Evolutionary conservation across 176 grass and related monocot genomes (phyloP).

Genomic region (Eragrostis curvula): DNA sequence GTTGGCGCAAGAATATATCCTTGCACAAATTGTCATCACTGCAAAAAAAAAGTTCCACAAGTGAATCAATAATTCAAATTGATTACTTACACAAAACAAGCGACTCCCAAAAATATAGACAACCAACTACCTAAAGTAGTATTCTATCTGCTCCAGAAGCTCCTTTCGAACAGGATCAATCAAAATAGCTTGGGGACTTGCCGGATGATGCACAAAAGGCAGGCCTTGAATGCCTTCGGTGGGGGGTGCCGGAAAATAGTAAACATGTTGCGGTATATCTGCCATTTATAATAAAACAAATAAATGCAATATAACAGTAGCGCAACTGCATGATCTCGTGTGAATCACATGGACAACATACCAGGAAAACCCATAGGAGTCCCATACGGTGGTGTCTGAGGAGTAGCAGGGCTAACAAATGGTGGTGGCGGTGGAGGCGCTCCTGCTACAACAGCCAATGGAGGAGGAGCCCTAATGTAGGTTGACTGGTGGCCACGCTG

Average conservation of each 20-base stretch:
- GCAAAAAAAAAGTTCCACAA: slow-evolving; percentile 48
- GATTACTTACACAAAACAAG: neutral
- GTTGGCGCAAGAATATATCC: slow-evolving; percentile 71
- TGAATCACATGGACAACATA: slow-evolving; percentile 41
- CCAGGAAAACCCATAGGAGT: slow-evolving; percentile 64
- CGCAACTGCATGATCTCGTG: slow-evolving; percentile 30
- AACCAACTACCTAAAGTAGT: slow-evolving; percentile 84
- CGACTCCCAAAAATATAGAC: neutral
- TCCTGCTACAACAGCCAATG: slow-evolving; percentile 43
- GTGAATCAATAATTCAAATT: slow-evolving; percentile 14
- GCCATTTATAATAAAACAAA: slow-evolving; percentile 38
- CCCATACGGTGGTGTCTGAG: slow-evolving; percentile 54
- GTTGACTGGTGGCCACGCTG: slow-evolving; percentile 55
- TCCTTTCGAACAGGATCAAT: slow-evolving; percentile 48
- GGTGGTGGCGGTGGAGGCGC: slow-evolving; percentile 55
- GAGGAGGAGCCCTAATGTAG: slow-evolving; percentile 53
- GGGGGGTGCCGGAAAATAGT: slow-evolving; percentile 52
- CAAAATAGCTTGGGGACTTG: slow-evolving; percentile 53
- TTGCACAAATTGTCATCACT: slow-evolving; percentile 90
- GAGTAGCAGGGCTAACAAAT: slow-evolving; percentile 45
- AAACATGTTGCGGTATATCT: slow-evolving; percentile 63
- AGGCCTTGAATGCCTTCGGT: slow-evolving; percentile 53
- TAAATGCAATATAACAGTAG: slow-evolving; percentile 35
- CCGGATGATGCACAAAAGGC: slow-evolving; percentile 58
- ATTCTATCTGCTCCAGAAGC: slow-evolving; percentile 79